Base-by-base conservation (phyloP, 2,329 filamentous ascomycete genomes). In the Rugonectria rugulosa region DNA sequence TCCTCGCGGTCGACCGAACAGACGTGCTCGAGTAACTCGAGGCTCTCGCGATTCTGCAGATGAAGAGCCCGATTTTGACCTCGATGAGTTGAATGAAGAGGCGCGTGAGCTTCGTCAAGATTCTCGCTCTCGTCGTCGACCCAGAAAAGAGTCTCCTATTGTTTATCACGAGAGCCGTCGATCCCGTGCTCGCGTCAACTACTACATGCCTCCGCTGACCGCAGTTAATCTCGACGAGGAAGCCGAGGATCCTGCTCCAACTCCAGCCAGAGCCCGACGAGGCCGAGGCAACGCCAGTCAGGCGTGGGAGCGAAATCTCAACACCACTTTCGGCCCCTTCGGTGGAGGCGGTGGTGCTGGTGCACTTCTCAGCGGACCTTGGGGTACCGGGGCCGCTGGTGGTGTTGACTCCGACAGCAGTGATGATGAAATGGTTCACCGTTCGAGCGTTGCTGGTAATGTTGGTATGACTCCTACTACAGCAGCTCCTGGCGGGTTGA, bases 361-460 rank as follows among this genome's bases (percentile, higher is more conserved):
- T 26, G 85, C 91, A 14, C 80, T 95, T 11, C 83, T 94, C 51
- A 87, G 81, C 57, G 91, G 91, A 1, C 88, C 90, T 5, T 90
- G 88, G 79, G 89, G 88, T 52, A 86, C 86, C 37, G 89, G 85
- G 11, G 90, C 90, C 19, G 85, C 86, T 57, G 92, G 88, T 23
- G 91, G 89, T 48, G 90, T 88, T 8, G 95, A 98, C 67, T 97
- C 94, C 6, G 95, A 99, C 71, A 97, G 92, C 73, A 99, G 95
- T 71, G 95, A 99, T 66, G 95, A 99, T 64, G 95, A 99, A 69
- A 86, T 86, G 74, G 81, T 84, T 61, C 86, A 88, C 61, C 84
- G 89, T 56, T 84, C 81, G 7, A 77, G 69, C 31, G 66, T 73
- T 57, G 73, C 77, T 40, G 90, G 88, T 40, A 83, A 87, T 56